Base-by-base conservation (phyloP, 768 basidiomycete species). In the Gautieria morchelliformis region DNA sequence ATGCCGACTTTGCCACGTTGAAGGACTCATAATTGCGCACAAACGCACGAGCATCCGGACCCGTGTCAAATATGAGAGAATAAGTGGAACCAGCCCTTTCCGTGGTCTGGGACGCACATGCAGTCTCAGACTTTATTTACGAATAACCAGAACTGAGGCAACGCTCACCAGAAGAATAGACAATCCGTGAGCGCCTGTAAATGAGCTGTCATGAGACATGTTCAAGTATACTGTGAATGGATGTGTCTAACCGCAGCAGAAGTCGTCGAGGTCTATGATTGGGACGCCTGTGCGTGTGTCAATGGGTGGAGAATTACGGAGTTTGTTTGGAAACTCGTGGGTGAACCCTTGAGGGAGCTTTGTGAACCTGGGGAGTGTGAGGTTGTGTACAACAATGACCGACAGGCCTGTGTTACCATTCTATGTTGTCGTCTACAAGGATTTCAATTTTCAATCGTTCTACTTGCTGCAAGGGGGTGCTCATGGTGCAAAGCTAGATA, bases 11-110 rank as follows among this genome's bases (percentile, higher is more conserved):
- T 15, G 33, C 35, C 9, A 81, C 68, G 2, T 78, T 77, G 74
- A 93, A 75, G 4, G 83, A 79, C 5, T 68, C 68, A 24, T 83
- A 67, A 68, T 92, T 93, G 52, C 87, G 82, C n/a, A 82, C 77
- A 60, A 93, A 81, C 27, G 85, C 83, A 22, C 72, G 74, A 15
- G 81, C 79, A 65, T 93, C 90, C 9, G 90, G 91, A 0, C 91
- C 91, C 15, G 87, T 84, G 70, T 93, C 91, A 65, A 93, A 90
- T 37, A 93, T 75, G 15, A 81, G 82, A n/a, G 76, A 70, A 54
- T 80, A 78, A 3, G 73, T 64, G 58, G 67, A 55, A 42, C 74
- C 67, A 20, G 71, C 82, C 22, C 73, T 63, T 11, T 76, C 68
- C 58, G 78, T 74, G 2, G 83, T 87, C 75, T 86, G 78, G 35